Percentiles rank a stretch among this genome's conserved stretches.
Conservation (phyloP, 2,329 filamentous ascomycete genomes). For the Plenodomus biglobosus region DNA sequence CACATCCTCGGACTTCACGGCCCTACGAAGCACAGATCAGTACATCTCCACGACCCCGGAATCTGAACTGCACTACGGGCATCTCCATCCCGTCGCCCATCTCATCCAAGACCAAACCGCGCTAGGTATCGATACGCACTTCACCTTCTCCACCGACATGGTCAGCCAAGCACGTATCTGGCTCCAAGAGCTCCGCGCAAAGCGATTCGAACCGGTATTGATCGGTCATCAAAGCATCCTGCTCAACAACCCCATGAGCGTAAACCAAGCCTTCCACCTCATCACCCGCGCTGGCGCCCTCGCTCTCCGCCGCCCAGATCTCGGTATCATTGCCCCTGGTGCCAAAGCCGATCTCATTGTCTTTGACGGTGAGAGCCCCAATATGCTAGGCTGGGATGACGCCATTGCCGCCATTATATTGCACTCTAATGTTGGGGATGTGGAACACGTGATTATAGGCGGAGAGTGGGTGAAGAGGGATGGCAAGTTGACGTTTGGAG, state of each 20-base stretch:
- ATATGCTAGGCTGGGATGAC: conserved; percentile 58
- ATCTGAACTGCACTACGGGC: conserved; percentile 62
- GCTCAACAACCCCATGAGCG: conserved; percentile 54
- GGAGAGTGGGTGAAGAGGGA: conserved; percentile 54
- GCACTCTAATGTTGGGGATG: conserved; percentile 57
- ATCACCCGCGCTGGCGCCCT: conserved; percentile 57
- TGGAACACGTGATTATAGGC: conserved; percentile 55
- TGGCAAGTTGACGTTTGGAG: conserved; percentile 37
- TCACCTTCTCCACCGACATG: conserved; percentile 54
- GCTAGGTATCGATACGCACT: conserved; percentile 59
- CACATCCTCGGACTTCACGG: conserved; percentile 42
- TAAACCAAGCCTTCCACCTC: conserved; percentile 58
- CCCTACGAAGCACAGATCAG: conserved; percentile 55
- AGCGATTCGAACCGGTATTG: conserved; percentile 44
- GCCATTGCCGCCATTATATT: conserved; percentile 60
- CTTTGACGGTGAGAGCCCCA: conserved; percentile 54
- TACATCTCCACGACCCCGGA: conserved; percentile 61
- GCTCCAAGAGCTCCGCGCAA: conserved; percentile 51
- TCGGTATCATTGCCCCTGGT: conserved; percentile 53
- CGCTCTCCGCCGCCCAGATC: conserved; percentile 54
- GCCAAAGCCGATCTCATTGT: conserved; percentile 59
- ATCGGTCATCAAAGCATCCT: conserved; percentile 50
- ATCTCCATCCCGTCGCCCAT: conserved; percentile 50
- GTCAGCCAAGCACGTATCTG: conserved; percentile 55
- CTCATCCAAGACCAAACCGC: conserved; percentile 54